Base-by-base conservation (phyloP, 179 eudicot species). In the Carnegiea gigantea region DNA sequence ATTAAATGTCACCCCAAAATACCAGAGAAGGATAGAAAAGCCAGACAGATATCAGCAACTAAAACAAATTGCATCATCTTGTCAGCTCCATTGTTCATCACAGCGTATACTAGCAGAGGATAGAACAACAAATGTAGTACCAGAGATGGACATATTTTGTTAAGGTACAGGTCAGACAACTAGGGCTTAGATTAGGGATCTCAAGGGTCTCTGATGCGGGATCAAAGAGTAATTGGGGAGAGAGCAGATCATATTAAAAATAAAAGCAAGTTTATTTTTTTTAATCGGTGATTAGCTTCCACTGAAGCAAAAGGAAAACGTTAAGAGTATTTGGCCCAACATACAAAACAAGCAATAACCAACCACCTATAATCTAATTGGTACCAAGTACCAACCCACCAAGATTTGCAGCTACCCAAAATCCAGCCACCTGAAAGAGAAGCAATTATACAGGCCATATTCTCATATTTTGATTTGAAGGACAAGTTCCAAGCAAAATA, bases 11-110 rank as follows among this genome's bases (percentile, higher is more conserved):
- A 2, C 30, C 28, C 30, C 30, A 62, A 5, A 62, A 62, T 62
- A 15, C 26, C 18, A 23, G 68, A 8, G 13, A 62, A 62, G 68
- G 68, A 23, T 62, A 62, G 46, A 67, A 51, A 67, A 67, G 43
- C 18, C 46, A 17, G 44, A 36, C 73, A 15, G 10, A 74, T 49
- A 64, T 48, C 15, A 76, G 70, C 76, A 64, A 20, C n/a, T 44
- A n/a, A 65, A 40, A 71, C 48, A 81, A 36, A 76, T 28, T 23
- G 53, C 70, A 23, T 38, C 62, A 65, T 6, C 9, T 48, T 81
- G 36, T 60, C 38, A 48, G 5, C 77, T 75, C 46, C 21, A 70
- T 6, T 36, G 6, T 70, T 36, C 57, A 51, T 1, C 73, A 70
- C 23, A 70, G 9, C 57, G 9, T 4, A 13, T 51, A 51, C 57